Evolutionary conservation across 805 yeast genomes (phyloP), one percentile per base, ranked within the genome.

Genomic region (Kodamaea neixiangensis): DNA sequence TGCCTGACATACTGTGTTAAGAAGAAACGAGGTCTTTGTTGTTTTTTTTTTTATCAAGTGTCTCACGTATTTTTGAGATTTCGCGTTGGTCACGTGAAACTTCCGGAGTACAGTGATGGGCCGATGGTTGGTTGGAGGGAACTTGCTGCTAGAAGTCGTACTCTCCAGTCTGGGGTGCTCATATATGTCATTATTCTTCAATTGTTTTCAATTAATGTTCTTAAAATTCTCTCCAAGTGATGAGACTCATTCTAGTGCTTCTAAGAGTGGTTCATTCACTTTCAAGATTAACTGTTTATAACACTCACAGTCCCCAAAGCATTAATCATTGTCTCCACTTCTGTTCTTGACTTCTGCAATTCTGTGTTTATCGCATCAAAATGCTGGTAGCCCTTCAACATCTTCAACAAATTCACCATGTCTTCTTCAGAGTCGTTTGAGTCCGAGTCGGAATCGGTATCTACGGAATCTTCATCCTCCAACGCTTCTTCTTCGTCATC

Each of bases 341-440:
- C 85, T 17, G 63, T 64, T 43, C 82, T 71, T 7, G 87, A 76
- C 59, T 76, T 76, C 44, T 77, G 80, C 58, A 89, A 69, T 51
- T 82, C 86, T 0, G 93, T 88, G 60, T 93, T 86, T 2, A 89
- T 83, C 3, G 80, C 73, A 59, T 86, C 93, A 55, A 84, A 73
- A 54, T 77, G 79, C 47, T 80, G 84, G 19, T 76, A 76, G 17
- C 80, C 78, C 51, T 76, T 75, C 22, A 86, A 57, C 11, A 81
- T 66, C 53, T 75, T 76, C 2, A 80, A 53, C 43, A 83, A 58
- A 10, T 64, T 64, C 3, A 64, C 51, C 50, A 75, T 65, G 34
- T 75, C 74, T 33, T 58, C 55, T 31, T 62, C 56, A 44, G 57
- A 58, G 21, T 58, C 60, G 17, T 57, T 56, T 17, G 60, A 56